Percentiles rank a stretch among this genome's conserved stretches.
Conservation (phyloP, 257 asterid species). For the Forsythia viridissima region DNA sequence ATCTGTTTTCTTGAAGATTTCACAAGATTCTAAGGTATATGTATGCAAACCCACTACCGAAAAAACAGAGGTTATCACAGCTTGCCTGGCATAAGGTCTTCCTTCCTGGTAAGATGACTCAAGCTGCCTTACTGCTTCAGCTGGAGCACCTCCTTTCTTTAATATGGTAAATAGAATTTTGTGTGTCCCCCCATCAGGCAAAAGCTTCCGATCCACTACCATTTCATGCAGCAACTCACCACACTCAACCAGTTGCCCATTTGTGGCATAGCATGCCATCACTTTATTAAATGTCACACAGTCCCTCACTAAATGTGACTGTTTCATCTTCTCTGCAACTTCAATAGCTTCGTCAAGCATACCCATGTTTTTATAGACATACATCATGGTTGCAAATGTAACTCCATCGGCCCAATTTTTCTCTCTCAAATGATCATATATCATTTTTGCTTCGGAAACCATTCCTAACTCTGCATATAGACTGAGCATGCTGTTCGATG, state of each 20-base stretch:
- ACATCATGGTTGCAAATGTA: conserved; percentile 84
- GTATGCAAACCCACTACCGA: conserved; percentile 65
- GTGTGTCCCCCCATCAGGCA: conserved; percentile 65
- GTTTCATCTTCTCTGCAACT: conserved; percentile 79
- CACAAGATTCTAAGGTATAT: conserved; percentile 77
- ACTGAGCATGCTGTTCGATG: conserved; percentile 82
- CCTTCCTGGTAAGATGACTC: conserved; percentile 63
- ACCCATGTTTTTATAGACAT: conserved; percentile 83
- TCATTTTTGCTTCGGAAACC: conserved; percentile 71
- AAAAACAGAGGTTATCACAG: conserved; percentile 69
- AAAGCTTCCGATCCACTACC: conserved; percentile 53
- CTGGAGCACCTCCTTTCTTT: conserved; percentile 70
- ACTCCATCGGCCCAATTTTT: conserved; percentile 64
- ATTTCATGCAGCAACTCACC: conserved; percentile 81
- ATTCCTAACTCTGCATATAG: conserved; percentile 73
- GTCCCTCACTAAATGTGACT: conserved; percentile 59
- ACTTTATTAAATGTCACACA: conserved; percentile 64
- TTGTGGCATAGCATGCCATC: conserved; percentile 76
- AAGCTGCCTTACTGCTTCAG: conserved; percentile 65
- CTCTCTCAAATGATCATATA: conserved; percentile 52
- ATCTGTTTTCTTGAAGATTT: conserved; percentile 44
- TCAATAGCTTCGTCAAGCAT: conserved; percentile 79
- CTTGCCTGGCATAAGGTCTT: conserved; percentile 68
- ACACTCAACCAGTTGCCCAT: conserved; percentile 66
- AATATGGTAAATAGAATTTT: conserved; percentile 66